Evolutionary conservation across 768 basidiomycete species (phyloP).

Genomic region (Leucocoprinus birnbaumii): DNA sequence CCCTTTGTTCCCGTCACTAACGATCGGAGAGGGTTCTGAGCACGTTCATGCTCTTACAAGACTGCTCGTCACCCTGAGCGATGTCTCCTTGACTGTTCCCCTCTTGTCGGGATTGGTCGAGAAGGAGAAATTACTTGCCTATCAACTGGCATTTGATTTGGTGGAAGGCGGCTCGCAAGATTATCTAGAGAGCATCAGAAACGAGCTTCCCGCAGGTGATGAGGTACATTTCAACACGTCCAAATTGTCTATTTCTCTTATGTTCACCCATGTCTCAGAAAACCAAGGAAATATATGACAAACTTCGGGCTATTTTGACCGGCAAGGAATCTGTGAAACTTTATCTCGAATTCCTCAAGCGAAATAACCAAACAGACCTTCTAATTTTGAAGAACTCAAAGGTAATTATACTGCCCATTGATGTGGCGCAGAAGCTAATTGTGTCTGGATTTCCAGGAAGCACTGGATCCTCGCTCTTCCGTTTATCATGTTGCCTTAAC

Average conservation of each 20-base stretch:
- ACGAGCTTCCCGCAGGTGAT: conserved; percentile 64
- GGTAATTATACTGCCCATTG: conserved; percentile 33
- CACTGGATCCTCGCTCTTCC: conserved; percentile 89
- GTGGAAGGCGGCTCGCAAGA: conserved; percentile 93
- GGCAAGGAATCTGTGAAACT: conserved; percentile 92
- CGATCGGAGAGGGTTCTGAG: conserved; percentile 66
- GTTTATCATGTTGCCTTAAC: conserved; percentile 97
- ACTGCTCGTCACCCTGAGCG: conserved; percentile 85
- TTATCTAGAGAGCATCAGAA: conserved; percentile 77
- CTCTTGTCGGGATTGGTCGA: conserved; percentile 71
- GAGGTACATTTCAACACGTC: conserved; percentile 38
- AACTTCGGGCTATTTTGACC: conserved; percentile 78
- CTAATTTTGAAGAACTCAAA: conserved; percentile 91
- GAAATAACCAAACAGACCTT: conserved; percentile 91
- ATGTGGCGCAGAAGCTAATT: conserved; percentile 6
- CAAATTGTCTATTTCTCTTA: conserved; percentile 7
- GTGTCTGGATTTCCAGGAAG: conserved; percentile 63
- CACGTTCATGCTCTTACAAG: conserved; percentile 84
- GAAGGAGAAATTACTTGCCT: conserved; percentile 74
- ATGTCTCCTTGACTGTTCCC: conserved; percentile 72
- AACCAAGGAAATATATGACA: conserved; percentile 63
- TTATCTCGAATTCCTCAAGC: conserved; percentile 93
- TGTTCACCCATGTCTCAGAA: conserved; percentile 33
- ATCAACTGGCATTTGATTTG: conserved; percentile 95
- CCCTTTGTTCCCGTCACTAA: conserved; percentile 81